These are phyloP conservation scores for Plasmodium billcollinsi DNA, from an alignment of 169 alveolate species.

Conservation along the genomic window DNA sequence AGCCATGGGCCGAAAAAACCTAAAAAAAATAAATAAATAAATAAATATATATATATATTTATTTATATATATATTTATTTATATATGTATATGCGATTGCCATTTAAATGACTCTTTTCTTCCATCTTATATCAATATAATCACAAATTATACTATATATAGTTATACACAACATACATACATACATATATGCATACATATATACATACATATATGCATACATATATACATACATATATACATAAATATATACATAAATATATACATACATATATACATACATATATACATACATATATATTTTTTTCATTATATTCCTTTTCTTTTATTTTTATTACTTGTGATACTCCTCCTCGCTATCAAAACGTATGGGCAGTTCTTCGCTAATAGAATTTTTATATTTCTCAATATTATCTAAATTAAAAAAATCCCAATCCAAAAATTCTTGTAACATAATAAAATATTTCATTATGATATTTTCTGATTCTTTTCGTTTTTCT, in stretches of 20 bases:
- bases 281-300: too few relatives aligned
- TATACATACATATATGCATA: too few relatives aligned
- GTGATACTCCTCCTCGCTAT: constrained; percentile 51
- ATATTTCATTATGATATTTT: constrained; percentile 55
- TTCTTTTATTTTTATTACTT: constrained; percentile 22
- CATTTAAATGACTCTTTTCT: too few relatives aligned
- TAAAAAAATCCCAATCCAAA: constrained; percentile 60
- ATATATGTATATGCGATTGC: not conserved
- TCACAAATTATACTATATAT: too few relatives aligned
- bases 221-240: too few relatives aligned
- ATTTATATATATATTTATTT: not conserved
- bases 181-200: too few relatives aligned
- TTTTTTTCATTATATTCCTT: not conserved
- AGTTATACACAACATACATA: not conserved
- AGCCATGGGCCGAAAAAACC: constrained; percentile 67
- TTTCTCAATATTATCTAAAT: constrained; percentile 40
- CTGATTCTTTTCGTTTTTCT: constrained; percentile 56
- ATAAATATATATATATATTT: not conserved
- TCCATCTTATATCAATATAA: too few relatives aligned
- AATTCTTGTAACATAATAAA: constrained; percentile 65
- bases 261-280: not conserved
- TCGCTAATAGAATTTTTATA: constrained; percentile 48
- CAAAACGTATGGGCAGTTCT: constrained; percentile 51
- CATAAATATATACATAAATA: too few relatives aligned
- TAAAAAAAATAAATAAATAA: constrained; percentile 9